These are phyloP conservation scores for sweet orange (Citrus sinensis) DNA, from an alignment of 345 rosid species.

Conservation along the genomic window DNA sequence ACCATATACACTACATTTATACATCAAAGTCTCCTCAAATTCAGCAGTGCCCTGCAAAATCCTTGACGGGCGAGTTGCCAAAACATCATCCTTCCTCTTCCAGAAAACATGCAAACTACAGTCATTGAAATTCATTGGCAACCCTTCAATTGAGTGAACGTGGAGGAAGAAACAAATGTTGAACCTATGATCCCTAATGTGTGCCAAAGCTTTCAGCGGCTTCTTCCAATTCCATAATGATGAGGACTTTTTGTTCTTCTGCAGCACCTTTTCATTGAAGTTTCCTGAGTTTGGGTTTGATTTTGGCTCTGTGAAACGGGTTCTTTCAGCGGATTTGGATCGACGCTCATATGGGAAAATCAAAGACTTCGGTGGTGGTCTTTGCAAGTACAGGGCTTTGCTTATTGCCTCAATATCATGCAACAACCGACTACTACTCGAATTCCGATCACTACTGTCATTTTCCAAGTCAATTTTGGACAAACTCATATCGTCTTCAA, in stretches of 20 bases:
- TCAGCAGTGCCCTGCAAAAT: conserved; percentile 52
- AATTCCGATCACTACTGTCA: conserved; percentile 25
- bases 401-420: conserved; percentile 77
- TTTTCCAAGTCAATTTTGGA: conserved; percentile 30
- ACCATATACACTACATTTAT: conserved; percentile 54
- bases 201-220: conserved; percentile 68
- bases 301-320: conserved; percentile 25
- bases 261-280: conserved; percentile 14
- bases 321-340: conserved; percentile 46
- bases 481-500: conserved; percentile 37
- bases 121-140: conserved; percentile 49
- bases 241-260: conserved; percentile 45
- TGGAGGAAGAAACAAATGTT: conserved; percentile 66
- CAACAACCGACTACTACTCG: conserved; percentile 50
- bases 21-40: conserved; percentile 68
- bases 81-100: conserved; percentile 65
- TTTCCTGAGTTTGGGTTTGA: conserved; percentile 20
- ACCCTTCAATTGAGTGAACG: conserved; percentile 73
- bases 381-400: conserved; percentile 58
- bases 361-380: conserved; percentile 35
- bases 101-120: conserved; percentile 54
- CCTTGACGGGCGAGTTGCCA: conserved; percentile 41
- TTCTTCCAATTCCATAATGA: conserved; percentile 78
- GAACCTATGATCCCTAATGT: conserved; percentile 50
- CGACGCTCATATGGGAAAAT: conserved; percentile 34